These are phyloP conservation scores for Phascolomyces articulosus DNA, from an alignment of 371 early-diverging fungal genomes.

Conservation along the genomic window DNA sequence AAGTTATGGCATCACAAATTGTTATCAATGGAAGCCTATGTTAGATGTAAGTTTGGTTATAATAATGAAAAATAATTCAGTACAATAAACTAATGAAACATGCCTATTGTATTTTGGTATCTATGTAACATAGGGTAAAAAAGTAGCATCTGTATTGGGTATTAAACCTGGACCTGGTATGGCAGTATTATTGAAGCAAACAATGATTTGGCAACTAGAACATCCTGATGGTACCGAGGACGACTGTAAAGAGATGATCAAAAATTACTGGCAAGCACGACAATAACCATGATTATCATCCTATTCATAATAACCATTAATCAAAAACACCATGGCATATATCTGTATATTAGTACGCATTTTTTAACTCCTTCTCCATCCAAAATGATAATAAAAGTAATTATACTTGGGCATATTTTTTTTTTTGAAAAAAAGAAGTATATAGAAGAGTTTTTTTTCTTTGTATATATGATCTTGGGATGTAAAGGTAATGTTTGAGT, in stretches of 20 bases:
- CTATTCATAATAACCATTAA: not conserved
- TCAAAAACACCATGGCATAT: not conserved
- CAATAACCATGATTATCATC: not conserved
- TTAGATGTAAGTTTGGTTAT: constrained; percentile 55
- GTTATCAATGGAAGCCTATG: constrained; percentile 62
- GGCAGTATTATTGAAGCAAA: constrained; percentile 46
- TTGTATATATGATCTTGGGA: no score
- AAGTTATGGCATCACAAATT: constrained; percentile 52
- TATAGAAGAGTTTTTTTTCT: no score
- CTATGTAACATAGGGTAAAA: constrained; percentile 62
- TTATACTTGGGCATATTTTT: no score
- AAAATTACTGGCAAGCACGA: constrained; percentile 31
- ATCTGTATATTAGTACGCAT: not conserved
- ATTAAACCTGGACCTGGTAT: constrained; percentile 71
- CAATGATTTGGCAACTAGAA: constrained; percentile 81
- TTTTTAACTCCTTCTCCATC: not conserved
- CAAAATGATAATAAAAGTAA: no score
- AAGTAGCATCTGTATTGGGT: constrained; percentile 55
- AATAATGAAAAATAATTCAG: no score
- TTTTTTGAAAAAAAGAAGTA: no score
- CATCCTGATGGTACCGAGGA: constrained; percentile 63
- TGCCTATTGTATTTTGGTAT: no score
- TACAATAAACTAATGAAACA: no score
- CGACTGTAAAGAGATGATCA: constrained; percentile 55
- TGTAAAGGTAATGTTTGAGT: no score